These are phyloP conservation scores for Arachnomyces sp. DNA, from an alignment of 2,329 filamentous ascomycete species.

Conservation along the genomic window DNA sequence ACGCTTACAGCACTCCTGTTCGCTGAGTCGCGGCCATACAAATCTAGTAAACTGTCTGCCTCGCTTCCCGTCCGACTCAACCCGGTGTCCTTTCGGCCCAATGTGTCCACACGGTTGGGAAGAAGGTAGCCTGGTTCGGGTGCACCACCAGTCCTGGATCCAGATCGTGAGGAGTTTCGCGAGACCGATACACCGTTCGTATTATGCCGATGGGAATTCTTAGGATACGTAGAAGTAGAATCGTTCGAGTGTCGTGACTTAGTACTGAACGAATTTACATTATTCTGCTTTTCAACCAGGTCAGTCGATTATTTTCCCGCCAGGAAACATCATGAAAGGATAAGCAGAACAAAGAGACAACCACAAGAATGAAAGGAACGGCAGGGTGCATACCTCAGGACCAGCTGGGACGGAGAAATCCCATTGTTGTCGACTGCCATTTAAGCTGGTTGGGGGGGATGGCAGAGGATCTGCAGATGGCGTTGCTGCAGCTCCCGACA, in stretches of 20 bases:
- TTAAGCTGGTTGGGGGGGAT: slow-evolving; percentile 26
- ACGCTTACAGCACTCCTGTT: slow-evolving; percentile 17
- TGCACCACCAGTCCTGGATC: slow-evolving; percentile 23
- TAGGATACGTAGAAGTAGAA: slow-evolving; percentile 21
- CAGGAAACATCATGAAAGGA: neutral
- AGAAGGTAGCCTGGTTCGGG: slow-evolving; percentile 23
- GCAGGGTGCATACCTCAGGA: slow-evolving; percentile 26
- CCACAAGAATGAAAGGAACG: slow-evolving; percentile 2
- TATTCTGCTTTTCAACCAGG: neutral
- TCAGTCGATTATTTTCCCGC: slow-evolving; percentile 10
- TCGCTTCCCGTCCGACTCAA: slow-evolving; percentile 32
- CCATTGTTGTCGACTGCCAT: slow-evolving; percentile 26
- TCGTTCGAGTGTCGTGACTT: slow-evolving; percentile 32
- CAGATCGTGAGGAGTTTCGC: slow-evolving; percentile 27
- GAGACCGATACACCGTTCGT: slow-evolving; percentile 25
- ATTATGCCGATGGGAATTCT: slow-evolving; percentile 22
- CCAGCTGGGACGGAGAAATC: slow-evolving; percentile 30
- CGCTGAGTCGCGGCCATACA: slow-evolving; percentile 25
- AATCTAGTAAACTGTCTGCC: slow-evolving; percentile 28
- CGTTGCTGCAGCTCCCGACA: slow-evolving; percentile 34
- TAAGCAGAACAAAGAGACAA: slow-evolving; percentile 3
- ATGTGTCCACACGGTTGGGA: slow-evolving; percentile 20
- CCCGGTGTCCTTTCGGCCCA: slow-evolving; percentile 26
- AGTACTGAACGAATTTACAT: slow-evolving; percentile 13
- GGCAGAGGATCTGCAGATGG: slow-evolving; percentile 33